These are phyloP conservation scores for Lentinula sp. DNA, from an alignment of 768 basidiomycete genomes.

Conservation along the genomic window DNA sequence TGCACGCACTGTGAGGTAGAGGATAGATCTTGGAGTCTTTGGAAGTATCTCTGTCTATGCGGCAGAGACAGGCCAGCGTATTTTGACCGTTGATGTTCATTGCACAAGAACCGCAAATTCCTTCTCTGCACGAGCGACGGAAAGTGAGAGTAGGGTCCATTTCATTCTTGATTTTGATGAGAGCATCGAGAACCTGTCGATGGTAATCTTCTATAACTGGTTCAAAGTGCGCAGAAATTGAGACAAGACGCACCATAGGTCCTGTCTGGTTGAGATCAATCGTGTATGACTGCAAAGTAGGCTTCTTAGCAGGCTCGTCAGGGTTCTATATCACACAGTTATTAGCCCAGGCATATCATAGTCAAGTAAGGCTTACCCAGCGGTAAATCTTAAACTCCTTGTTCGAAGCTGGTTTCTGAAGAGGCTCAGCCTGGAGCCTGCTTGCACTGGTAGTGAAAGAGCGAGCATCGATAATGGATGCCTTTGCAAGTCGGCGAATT, in stretches of 20 bases:
- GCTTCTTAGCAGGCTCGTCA: slow-evolving; percentile 89
- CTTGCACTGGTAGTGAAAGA: slow-evolving; percentile 23
- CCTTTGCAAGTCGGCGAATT: not conserved
- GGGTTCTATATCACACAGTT: slow-evolving; percentile 58
- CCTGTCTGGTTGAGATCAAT: slow-evolving; percentile 93
- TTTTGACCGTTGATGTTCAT: slow-evolving; percentile 99
- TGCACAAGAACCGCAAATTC: slow-evolving; percentile 97
- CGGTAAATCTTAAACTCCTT: slow-evolving; percentile 99
- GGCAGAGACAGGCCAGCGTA: slow-evolving; percentile 94
- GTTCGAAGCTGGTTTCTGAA: slow-evolving; percentile 63
- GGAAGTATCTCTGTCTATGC: slow-evolving; percentile 71
- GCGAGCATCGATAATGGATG: slow-evolving; percentile 12
- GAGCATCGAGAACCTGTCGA: slow-evolving; percentile 71
- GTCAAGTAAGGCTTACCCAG: slow-evolving; percentile 57
- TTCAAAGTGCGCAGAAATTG: not conserved
- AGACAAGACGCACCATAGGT: slow-evolving; percentile 64
- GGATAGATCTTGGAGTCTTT: slow-evolving; percentile 93
- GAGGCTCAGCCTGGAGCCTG: slow-evolving; percentile 32
- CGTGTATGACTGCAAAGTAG: slow-evolving; percentile 82
- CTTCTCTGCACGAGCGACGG: slow-evolving; percentile 87
- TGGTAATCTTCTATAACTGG: not conserved
- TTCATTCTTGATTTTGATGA: slow-evolving; percentile 99
- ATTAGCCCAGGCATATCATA: slow-evolving; percentile 1
- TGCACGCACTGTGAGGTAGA: slow-evolving; percentile 84
- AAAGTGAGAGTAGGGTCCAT: slow-evolving; percentile 96